Evolutionary conservation across 176 grass and related monocot species (phyloP).

Genomic region (Ananas comosus): DNA sequence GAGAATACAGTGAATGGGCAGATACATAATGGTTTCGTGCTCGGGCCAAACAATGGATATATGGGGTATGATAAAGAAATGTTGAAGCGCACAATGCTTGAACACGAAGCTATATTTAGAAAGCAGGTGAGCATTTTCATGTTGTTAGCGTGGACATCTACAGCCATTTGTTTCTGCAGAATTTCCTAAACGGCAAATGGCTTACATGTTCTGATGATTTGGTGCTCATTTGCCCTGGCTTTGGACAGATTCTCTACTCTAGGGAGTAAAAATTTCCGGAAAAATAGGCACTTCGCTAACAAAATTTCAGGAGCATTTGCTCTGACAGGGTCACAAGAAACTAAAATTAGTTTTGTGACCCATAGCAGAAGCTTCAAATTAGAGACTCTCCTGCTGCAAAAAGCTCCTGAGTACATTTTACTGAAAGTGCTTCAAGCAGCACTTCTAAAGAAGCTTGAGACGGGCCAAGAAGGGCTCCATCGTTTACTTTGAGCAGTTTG

Average conservation of each 20-base stretch:
- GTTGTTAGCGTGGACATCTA: conserved; percentile 2
- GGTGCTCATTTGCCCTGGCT: not conserved
- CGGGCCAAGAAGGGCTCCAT: not conserved
- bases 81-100: conserved; percentile 69
- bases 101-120: conserved; percentile 85
- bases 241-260: too few relatives aligned
- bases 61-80: conserved; percentile 64
- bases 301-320: too few relatives aligned
- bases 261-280: too few relatives aligned
- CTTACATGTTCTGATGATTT: not conserved
- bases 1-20: conserved; percentile 35
- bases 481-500: not conserved
- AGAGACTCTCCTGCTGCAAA: too few relatives aligned
- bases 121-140: conserved; percentile 50
- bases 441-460: too few relatives aligned
- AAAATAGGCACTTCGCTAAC: too few relatives aligned
- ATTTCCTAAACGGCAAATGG: not conserved
- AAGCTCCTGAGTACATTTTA: too few relatives aligned
- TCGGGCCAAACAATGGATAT: conserved; percentile 24
- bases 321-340: too few relatives aligned
- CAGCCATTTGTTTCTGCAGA: not conserved
- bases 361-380: too few relatives aligned
- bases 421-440: too few relatives aligned
- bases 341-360: too few relatives aligned
- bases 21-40: conserved; percentile 29